A percentile compares a stretch with the other conserved stretches of the same genome.
Evolutionary conservation across 805 yeast genomes (phyloP).

Genomic region (Brettanomyces sp.): DNA sequence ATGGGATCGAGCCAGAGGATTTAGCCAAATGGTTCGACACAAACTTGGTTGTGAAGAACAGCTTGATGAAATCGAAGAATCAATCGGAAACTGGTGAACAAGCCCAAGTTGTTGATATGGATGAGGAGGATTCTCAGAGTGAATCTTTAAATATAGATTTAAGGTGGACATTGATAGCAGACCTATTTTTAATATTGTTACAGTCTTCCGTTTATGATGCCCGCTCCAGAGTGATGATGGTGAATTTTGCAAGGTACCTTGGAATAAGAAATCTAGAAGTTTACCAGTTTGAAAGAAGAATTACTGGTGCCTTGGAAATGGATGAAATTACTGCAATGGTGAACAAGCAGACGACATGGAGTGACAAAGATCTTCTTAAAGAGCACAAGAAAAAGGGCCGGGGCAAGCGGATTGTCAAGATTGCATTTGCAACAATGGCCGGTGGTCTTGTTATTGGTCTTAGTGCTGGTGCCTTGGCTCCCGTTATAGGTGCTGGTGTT

Average conservation of each 20-base stretch:
- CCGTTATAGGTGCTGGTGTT: slow-evolving; percentile 96
- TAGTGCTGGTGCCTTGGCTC: slow-evolving; percentile 92
- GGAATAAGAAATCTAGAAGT: slow-evolving; percentile 59
- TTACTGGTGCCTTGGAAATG: slow-evolving; percentile 83
- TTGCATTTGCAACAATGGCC: slow-evolving; percentile 92
- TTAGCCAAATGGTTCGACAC: slow-evolving; percentile 49
- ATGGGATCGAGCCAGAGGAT: slow-evolving; percentile 72
- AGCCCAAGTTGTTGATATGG: slow-evolving; percentile 16
- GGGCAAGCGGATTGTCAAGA: slow-evolving; percentile 66
- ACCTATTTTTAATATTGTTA: slow-evolving; percentile 67
- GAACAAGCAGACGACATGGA: slow-evolving; percentile 48
- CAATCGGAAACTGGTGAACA: slow-evolving; percentile 6
- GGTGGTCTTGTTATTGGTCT: slow-evolving; percentile 92
- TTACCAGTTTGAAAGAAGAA: slow-evolving; percentile 79
- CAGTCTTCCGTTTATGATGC: slow-evolving; percentile 85
- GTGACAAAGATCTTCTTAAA: slow-evolving; percentile 60
- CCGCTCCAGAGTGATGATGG: slow-evolving; percentile 73
- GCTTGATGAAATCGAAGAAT: slow-evolving; percentile 26
- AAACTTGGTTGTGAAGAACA: slow-evolving; percentile 38
- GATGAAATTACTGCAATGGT: slow-evolving; percentile 37
- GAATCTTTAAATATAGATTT: slow-evolving; percentile 53
- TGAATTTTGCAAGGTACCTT: slow-evolving; percentile 55
- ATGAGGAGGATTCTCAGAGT: slow-evolving; percentile 14
- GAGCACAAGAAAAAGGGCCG: slow-evolving; percentile 59
- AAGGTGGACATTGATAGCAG: slow-evolving; percentile 92